These are phyloP conservation scores for Aspergillus sp. DNA, from an alignment of 2,329 filamentous ascomycete genomes.

Conservation along the genomic window DNA sequence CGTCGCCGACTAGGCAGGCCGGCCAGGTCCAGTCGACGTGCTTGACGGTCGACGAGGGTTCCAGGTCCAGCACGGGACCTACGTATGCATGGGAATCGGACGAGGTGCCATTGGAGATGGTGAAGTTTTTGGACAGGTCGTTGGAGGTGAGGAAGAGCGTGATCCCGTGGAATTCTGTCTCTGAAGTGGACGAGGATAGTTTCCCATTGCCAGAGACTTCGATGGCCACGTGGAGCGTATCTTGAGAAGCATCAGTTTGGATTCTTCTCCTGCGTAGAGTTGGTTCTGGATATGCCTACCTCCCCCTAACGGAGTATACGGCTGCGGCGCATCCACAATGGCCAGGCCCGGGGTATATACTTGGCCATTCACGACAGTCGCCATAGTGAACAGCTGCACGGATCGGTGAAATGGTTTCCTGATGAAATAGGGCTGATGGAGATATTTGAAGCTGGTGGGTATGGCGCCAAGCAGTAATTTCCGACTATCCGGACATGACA, in stretches of 20 bases:
- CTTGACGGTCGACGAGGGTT: constrained; percentile 67
- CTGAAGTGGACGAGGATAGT: constrained; percentile 52
- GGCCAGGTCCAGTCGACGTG: constrained; percentile 73
- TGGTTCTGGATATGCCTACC: constrained; percentile 41
- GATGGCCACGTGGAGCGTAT: constrained; percentile 61
- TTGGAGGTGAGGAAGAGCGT: constrained; percentile 67
- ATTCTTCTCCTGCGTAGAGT: not conserved
- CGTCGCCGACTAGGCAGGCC: constrained; percentile 63
- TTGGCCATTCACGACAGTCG: constrained; percentile 63
- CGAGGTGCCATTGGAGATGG: constrained; percentile 61
- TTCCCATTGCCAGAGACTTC: constrained; percentile 66
- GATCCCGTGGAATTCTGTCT: constrained; percentile 60
- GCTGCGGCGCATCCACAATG: constrained; percentile 64
- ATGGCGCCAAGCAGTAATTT: constrained; percentile 7
- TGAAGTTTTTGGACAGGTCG: constrained; percentile 63
- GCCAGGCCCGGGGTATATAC: constrained; percentile 68
- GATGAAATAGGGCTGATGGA: not conserved
- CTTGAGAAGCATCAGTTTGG: constrained; percentile 18
- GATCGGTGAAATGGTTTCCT: not conserved
- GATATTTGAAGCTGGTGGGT: not conserved
- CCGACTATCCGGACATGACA: constrained; percentile 1
- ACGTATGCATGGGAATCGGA: constrained; percentile 49
- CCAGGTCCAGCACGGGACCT: constrained; percentile 62
- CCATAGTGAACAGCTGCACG: constrained; percentile 41
- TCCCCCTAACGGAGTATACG: constrained; percentile 62